phyloP scores from a whole-genome alignment of 352 stramenopile species.

The Peronospora belbahrii region DNA sequence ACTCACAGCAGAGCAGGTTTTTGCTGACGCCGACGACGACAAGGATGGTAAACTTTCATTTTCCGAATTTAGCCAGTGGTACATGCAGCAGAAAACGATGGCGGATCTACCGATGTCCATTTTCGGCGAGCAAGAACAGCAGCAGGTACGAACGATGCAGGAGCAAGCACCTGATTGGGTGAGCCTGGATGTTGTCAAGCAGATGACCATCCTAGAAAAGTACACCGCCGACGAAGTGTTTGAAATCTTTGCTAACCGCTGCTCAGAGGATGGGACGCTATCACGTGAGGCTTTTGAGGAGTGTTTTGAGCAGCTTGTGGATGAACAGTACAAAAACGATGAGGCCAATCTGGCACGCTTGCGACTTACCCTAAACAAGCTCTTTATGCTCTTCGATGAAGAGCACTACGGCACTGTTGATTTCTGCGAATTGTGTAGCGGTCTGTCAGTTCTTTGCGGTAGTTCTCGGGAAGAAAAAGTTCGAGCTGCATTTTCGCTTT shows the following conservation, averaged over 20 bases:
- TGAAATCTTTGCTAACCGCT: conserved; percentile 80
- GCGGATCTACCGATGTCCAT: conserved; percentile 12
- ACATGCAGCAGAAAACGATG: conserved; percentile 38
- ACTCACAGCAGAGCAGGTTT: conserved; percentile 76
- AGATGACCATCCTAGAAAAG: conserved; percentile 81
- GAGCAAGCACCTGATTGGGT: conserved; percentile 44
- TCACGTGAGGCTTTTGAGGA: conserved; percentile 76
- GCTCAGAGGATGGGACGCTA: conserved; percentile 66
- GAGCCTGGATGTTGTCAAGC: conserved; percentile 67
- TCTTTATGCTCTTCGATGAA: conserved; percentile 80
- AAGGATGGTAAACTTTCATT: conserved; percentile 77
- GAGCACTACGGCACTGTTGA: conserved; percentile 74
- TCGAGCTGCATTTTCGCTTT: conserved; percentile 77
- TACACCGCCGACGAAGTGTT: conserved; percentile 80
- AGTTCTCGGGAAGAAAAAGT: conserved; percentile 80
- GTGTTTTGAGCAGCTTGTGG: conserved; percentile 78
- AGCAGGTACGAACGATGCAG: conserved; percentile 7
- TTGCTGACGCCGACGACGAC: conserved; percentile 69
- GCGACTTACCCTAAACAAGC: conserved; percentile 57
- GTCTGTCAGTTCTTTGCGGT: conserved; percentile 75
- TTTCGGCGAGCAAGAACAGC: conserved; percentile 14
- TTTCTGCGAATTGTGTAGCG: conserved; percentile 78
- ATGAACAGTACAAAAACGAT: conserved; percentile 72
- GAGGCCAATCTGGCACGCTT: conserved; percentile 53
- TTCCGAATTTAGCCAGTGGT: conserved; percentile 79